These are phyloP conservation scores for Pholiota adiposa DNA, from an alignment of 1,284 basidiomycete genomes.

Conservation along the genomic window DNA sequence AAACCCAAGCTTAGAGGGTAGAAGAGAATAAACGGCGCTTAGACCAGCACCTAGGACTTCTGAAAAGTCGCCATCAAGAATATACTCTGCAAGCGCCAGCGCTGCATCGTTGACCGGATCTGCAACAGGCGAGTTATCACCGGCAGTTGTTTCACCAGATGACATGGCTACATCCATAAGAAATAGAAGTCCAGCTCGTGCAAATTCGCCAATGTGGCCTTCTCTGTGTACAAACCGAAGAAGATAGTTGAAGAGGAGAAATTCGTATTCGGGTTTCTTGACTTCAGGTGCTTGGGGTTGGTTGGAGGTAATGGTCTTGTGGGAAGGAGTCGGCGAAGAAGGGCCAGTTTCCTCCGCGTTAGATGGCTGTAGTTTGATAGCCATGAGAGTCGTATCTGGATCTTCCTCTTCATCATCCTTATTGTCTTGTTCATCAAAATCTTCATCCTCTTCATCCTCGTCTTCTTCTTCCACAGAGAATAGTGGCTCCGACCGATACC, in stretches of 20 bases:
- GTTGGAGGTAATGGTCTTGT: slow-evolving; percentile 58
- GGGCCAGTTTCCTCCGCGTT: slow-evolving; percentile 17
- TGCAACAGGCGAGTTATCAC: slow-evolving; percentile 33
- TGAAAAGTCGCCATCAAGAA: slow-evolving; percentile 94
- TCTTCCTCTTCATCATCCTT: slow-evolving; percentile 30
- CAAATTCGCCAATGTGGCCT: slow-evolving; percentile 92
- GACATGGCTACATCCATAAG: slow-evolving; percentile 95
- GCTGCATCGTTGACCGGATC: slow-evolving; percentile 85
- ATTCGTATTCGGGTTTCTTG: slow-evolving; percentile 89
- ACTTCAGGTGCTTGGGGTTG: slow-evolving; percentile 44
- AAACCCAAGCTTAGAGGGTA: slow-evolving; percentile 87
- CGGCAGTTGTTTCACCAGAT: slow-evolving; percentile 56
- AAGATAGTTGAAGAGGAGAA: slow-evolving; percentile 93
- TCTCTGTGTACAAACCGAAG: slow-evolving; percentile 95
- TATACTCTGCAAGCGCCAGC: slow-evolving; percentile 88
- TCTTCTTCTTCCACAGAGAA: slow-evolving; percentile 74
- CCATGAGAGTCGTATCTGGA: slow-evolving; percentile 24
- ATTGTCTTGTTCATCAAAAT: slow-evolving; percentile 34
- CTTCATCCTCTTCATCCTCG: slow-evolving; percentile 57
- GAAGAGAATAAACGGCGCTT: slow-evolving; percentile 90
- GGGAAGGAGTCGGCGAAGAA: slow-evolving; percentile 63
- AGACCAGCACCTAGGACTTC: slow-evolving; percentile 95
- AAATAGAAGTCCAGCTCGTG: slow-evolving; percentile 89
- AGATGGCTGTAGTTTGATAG: slow-evolving; percentile 16
- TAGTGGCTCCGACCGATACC: slow-evolving; percentile 73